phyloP scores from a whole-genome alignment of 495 filamentous ascomycete species.

The Annulohypoxylon maeteangense region DNA sequence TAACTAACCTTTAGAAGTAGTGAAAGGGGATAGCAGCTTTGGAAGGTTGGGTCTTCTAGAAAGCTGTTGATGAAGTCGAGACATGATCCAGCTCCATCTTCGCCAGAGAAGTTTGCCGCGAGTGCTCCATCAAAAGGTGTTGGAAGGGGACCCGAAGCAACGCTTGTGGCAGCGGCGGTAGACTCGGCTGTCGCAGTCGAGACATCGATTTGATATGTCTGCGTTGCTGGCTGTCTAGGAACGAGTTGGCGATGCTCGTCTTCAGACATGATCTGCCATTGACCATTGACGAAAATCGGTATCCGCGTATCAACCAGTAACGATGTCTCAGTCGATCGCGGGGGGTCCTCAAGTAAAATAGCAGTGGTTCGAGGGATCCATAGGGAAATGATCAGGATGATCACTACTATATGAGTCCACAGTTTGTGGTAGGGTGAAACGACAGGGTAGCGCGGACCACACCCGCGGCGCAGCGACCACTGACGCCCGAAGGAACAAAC shows the following conservation, averaged over 20 bases:
- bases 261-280: constrained; percentile 54
- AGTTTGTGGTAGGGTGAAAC: constrained; percentile 43
- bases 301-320: constrained; percentile 53
- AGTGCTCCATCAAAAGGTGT: constrained; percentile 77
- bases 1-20: constrained; percentile 71
- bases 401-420: constrained; percentile 46
- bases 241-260: constrained; percentile 46
- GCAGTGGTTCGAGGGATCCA: constrained; percentile 48
- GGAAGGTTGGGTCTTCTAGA: constrained; percentile 70
- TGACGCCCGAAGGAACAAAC: constrained; percentile 27
- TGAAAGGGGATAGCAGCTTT: constrained; percentile 77
- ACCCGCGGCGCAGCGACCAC: constrained; percentile 38
- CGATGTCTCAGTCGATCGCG: constrained; percentile 47
- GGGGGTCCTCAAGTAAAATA: constrained; percentile 44
- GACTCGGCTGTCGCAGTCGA: constrained; percentile 46
- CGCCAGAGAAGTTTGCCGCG: constrained; percentile 69
- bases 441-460: constrained; percentile 32
- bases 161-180: constrained; percentile 45
- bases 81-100: constrained; percentile 61
- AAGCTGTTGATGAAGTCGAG: constrained; percentile 74
- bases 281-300: constrained; percentile 46
- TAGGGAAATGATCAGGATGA: constrained; percentile 50
- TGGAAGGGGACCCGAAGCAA: constrained; percentile 63
- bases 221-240: constrained; percentile 35
- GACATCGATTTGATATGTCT: constrained; percentile 51